These are phyloP conservation scores for Heterobasidion parviporum DNA, from an alignment of 1,284 basidiomycete genomes.

Conservation along the genomic window DNA sequence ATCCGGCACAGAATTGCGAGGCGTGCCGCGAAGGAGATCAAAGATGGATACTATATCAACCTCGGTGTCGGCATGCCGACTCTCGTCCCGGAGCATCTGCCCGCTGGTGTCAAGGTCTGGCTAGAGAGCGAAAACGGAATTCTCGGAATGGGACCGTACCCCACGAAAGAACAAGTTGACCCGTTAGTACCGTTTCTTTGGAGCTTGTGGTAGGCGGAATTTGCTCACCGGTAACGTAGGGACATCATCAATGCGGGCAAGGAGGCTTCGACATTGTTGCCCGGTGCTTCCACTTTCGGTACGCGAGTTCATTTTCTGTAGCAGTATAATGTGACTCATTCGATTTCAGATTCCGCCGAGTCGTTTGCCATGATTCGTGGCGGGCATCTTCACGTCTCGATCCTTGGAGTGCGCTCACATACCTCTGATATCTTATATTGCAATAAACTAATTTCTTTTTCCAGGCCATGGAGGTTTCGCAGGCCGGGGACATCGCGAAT, in stretches of 20 bases:
- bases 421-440: not conserved
- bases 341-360: conserved; percentile 62
- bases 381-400: conserved; percentile 89
- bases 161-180: conserved; percentile 78
- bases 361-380: conserved; percentile 94
- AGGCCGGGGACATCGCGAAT: conserved; percentile 92
- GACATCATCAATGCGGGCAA: conserved; percentile 94
- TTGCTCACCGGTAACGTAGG: conserved; percentile 27
- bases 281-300: conserved; percentile 79
- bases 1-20: conserved; percentile 71
- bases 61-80: conserved; percentile 87
- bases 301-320: not conserved
- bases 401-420: conserved; percentile 53
- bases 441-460: conserved; percentile 26
- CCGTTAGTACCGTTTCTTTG: conserved; percentile 45
- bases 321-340: not conserved
- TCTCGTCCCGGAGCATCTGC: conserved; percentile 74
- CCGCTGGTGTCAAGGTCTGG: conserved; percentile 75
- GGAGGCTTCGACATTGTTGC: conserved; percentile 86
- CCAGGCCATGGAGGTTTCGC: conserved; percentile 91
- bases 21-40: conserved; percentile 81
- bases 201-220: not conserved
- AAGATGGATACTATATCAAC: conserved; percentile 72
- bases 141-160: conserved; percentile 91
- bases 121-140: conserved; percentile 93